Evolutionary conservation across 495 filamentous ascomycete genomes (phyloP), one percentile per base, ranked within the genome.

Genomic region (Ascodesmis nigricans): DNA sequence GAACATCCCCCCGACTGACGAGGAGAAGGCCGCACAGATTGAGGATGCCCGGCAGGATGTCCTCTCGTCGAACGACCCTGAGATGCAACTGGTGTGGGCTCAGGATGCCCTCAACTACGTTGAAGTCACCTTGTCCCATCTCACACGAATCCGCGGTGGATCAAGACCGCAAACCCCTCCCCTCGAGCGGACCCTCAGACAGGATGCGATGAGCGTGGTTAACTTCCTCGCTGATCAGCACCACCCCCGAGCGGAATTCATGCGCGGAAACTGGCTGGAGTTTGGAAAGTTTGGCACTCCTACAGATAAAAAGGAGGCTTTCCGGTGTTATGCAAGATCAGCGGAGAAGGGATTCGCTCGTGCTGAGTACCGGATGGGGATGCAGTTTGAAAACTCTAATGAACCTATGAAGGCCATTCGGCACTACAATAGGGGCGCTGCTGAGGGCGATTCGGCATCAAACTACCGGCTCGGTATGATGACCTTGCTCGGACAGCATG

Each of bases 391-490:
- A 54, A 76, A 71, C 46, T 80, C 80, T 4, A 91, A 87, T 44
- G 83, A 95, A 46, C 70, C 78, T 19, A 64, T 71, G 21, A 93
- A 91, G 50, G 90, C 87, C 2, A 73, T 92, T 46, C 68, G 68
- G 47, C 81, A 93, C 55, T 97, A 95, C 53, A 64, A 73, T 26
- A 62, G 68, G 20, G 87, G 87, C 31, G 71, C 84, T 10, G 59
- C 68, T 31, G 56, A 69, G 42, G 66, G 67, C 2, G 87, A 97
- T 55, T 91, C 90, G 5, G 87, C 87, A n/a, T 83, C 81, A 7
- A 74, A 75, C 46, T 97, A 95, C 49, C 74, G 87, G 33, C 55
- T 97, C 36, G 90, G 87, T 37, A 95, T 97, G 87, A 91, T 97
- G 78, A 76, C 77, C 39, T 66, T 95, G 21, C 66, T 93, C 29